Evolutionary conservation across 352 stramenopile species (phyloP).

Genomic region (Pythium guiyangense): DNA sequence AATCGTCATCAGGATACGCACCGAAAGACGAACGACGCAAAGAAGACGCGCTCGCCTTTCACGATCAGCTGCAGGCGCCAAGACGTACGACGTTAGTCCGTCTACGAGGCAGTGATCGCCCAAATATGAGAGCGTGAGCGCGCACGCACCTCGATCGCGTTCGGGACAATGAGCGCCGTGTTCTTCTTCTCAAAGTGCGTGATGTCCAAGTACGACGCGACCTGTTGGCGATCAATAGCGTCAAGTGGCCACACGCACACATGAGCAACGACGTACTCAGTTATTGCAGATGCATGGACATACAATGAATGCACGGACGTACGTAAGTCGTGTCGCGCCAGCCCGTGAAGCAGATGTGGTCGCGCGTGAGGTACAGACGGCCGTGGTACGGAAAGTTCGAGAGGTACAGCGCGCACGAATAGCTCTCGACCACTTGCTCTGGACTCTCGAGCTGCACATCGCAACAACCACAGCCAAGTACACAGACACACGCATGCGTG

Average conservation of each 20-base stretch:
- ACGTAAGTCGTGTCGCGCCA: conserved; percentile 82
- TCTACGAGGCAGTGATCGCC: not conserved
- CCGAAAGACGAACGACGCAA: conserved; percentile 83
- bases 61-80: conserved; percentile 39
- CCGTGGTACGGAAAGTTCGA: conserved; percentile 83
- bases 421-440: conserved; percentile 82
- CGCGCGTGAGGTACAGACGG: conserved; percentile 67
- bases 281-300: not conserved
- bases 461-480: not conserved
- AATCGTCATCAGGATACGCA: conserved; percentile 12
- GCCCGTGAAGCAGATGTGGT: conserved; percentile 77
- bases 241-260: not conserved
- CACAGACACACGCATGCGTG: not conserved
- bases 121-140: not conserved
- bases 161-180: conserved; percentile 79
- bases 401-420: conserved; percentile 74
- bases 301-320: conserved; percentile 11
- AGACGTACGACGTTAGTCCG: not conserved
- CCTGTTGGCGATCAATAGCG: conserved; percentile 17
- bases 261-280: not conserved
- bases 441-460: conserved; percentile 40
- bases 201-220: conserved; percentile 74
- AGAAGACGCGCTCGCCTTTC: conserved; percentile 69
- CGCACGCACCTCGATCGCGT: conserved; percentile 69
- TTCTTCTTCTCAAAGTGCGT: conserved; percentile 80